Percentiles rank a stretch among this genome's conserved stretches.
Evolutionary conservation across 1,284 basidiomycete species (phyloP).

Genomic region (Apiotrichum siamense): DNA sequence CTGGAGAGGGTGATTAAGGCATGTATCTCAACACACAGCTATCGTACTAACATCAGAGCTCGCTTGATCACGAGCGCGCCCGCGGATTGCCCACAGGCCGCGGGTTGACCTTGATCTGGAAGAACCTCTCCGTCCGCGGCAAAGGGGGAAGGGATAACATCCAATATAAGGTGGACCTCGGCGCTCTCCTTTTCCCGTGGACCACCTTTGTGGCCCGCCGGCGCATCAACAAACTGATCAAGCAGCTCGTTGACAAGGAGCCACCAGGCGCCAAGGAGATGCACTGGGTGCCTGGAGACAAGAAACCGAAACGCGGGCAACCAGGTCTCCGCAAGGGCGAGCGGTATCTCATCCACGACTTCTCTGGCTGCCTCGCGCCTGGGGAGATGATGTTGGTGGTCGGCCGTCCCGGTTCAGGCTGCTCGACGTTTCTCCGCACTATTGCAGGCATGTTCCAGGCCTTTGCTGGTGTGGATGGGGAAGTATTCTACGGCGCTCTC

Average conservation of each 20-base stretch:
- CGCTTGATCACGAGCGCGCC: background rate
- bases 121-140: conserved; percentile 2
- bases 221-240: background rate
- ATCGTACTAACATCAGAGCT: background rate
- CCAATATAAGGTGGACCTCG: background rate
- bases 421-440: conserved; percentile 50
- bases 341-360: conserved; percentile 37
- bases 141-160: background rate
- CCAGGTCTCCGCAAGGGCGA: conserved; percentile 32
- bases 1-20: background rate
- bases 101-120: background rate
- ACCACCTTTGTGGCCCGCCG: background rate
- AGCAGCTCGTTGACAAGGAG: background rate
- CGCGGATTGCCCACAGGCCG: background rate
- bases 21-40: background rate
- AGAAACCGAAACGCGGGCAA: conserved; percentile 16
- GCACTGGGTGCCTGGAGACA: background rate
- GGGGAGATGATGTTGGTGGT: conserved; percentile 47
- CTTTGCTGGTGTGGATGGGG: conserved; percentile 47
- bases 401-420: conserved; percentile 47
- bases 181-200: background rate
- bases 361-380: conserved; percentile 32
- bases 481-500: conserved; percentile 44
- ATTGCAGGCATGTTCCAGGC: conserved; percentile 45
- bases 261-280: background rate